Evolutionary conservation across 768 basidiomycete species (phyloP).

Genomic region (Serendipita sp.): DNA sequence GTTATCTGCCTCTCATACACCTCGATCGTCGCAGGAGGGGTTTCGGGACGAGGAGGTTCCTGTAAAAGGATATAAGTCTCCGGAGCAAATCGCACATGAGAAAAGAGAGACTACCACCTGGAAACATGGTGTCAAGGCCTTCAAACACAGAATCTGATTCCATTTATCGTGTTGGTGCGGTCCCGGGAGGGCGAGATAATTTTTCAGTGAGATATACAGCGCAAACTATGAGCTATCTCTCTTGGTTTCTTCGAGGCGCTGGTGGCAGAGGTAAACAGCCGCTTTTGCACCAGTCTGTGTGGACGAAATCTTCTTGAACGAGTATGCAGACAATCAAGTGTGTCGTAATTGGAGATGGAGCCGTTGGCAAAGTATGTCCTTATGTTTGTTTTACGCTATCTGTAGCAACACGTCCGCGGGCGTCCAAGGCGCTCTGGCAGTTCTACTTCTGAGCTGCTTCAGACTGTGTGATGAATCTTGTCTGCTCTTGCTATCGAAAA

Average conservation of each 20-base stretch:
- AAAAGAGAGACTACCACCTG: neutral
- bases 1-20: neutral
- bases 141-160: neutral
- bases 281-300: constrained; percentile 1
- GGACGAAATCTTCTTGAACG: neutral
- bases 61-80: neutral
- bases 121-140: neutral
- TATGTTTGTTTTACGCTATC: neutral
- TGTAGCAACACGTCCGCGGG: neutral
- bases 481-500: neutral
- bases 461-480: neutral
- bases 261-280: neutral
- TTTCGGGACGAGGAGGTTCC: constrained; percentile 1
- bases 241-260: neutral
- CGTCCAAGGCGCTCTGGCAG: neutral
- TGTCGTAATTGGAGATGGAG: constrained; percentile 95
- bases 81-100: neutral
- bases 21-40: neutral
- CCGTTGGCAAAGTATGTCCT: constrained; percentile 77
- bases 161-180: too few relatives aligned
- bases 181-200: too few relatives aligned
- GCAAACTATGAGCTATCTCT: neutral
- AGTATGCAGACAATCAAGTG: constrained; percentile 94
- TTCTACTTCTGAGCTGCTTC: too few relatives aligned
- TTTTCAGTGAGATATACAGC: too few relatives aligned